Conservation (phyloP, 345 rosid genomes). For the Brassica juncea region DNA sequence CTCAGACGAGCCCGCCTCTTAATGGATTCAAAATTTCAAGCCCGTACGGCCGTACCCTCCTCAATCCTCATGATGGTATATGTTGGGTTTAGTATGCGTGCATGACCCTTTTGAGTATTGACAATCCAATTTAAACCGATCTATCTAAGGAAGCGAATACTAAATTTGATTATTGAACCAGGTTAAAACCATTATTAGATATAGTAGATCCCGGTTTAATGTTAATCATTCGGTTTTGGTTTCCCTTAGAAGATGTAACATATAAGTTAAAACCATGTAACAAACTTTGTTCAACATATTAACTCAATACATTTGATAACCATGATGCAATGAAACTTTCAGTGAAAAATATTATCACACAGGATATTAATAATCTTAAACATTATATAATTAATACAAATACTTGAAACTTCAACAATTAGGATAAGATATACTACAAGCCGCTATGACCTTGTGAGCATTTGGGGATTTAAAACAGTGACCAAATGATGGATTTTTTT, state of each 20-base stretch:
- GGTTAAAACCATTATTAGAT: neutral
- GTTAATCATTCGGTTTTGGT: too few relatives aligned
- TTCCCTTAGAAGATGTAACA: too few relatives aligned
- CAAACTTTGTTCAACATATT: too few relatives aligned
- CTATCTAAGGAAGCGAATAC: neutral
- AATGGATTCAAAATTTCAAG: too few relatives aligned
- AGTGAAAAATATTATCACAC: neutral
- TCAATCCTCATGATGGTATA: too few relatives aligned
- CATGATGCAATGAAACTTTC: neutral
- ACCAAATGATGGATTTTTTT: conserved; percentile 39
- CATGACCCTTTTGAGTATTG: neutral
- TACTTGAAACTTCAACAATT: conserved; percentile 33
- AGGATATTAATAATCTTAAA: neutral
- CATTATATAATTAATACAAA: neutral
- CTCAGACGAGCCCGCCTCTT: too few relatives aligned
- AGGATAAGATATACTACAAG: conserved; percentile 51
- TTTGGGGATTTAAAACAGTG: conserved; percentile 44
- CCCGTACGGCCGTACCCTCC: too few relatives aligned
- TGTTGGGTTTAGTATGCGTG: neutral
- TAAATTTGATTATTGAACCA: neutral
- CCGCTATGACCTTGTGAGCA: conserved; percentile 36
- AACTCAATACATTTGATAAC: too few relatives aligned
- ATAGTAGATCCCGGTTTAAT: too few relatives aligned
- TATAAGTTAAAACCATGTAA: too few relatives aligned
- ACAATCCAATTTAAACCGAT: neutral